Base-by-base conservation (phyloP, 495 filamentous ascomycete species). In the Tuber calosporum region DNA sequence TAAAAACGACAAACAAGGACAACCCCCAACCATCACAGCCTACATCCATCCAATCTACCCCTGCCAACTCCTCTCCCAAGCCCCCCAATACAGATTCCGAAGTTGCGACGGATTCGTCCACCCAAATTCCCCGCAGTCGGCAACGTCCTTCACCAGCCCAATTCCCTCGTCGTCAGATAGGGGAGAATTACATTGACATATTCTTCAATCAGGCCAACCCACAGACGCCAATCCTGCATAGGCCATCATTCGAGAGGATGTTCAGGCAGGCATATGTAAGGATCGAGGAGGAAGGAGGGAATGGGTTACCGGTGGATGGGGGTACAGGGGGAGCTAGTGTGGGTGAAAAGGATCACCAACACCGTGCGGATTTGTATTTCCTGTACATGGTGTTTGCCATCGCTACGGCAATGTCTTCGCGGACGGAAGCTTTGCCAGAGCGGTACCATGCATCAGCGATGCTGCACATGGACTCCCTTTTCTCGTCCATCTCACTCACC, bases 171-270 rank as follows among this genome's bases (percentile, higher is more conserved):
- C 75, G 75, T 5, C 41, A 72, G 6, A 34, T 69, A 2, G 79
- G 68, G n/a, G 79, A 74, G 37, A 68, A 69, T 22, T 72, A 73
- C 37, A 42, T 81, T 1, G 79, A 80, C 42, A 74, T 80, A 17
- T 81, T 78, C 41, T 81, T 81, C 38, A 78, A 81, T 15, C 71
- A 79, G 66, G 79, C 79, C 6, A 81, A 81, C n/a, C 79, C 79
- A 7, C 79, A 81, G 68, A 73, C 75, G 19, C 79, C 79, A 11
- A 76, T 81, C 2, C 69, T 81, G 5, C 70, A 79, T 22, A 76
- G 76, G 9, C 79, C 79, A 1, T 66, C 48, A 6, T 81, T 81
- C 26, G 53, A 72, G 30, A 62, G 13, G 26, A 38, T 79, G 5
- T 81, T 81, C 58, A 30, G 58, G 17, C 68, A 71, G 4, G 71